Percentiles rank a stretch among this genome's conserved stretches.
These are phyloP conservation scores for Candida orba DNA, from an alignment of 805 yeast species.

Conservation along the genomic window DNA sequence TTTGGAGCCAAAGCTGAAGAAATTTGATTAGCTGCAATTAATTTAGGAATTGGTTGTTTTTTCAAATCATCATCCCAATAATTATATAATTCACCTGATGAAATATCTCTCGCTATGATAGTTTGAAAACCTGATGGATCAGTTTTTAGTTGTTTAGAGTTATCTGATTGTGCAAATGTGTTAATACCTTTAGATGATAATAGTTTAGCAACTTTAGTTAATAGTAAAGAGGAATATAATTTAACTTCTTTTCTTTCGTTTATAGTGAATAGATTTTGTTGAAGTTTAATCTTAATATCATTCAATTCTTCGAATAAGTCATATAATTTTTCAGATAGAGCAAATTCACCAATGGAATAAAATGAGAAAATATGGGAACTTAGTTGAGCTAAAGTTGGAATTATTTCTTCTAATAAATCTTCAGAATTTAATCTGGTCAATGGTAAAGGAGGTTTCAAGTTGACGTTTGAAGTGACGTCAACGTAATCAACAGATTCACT, in stretches of 20 bases:
- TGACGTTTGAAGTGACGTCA: constrained; percentile 20
- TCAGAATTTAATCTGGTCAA: constrained; percentile 36
- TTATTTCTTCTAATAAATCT: constrained; percentile 47
- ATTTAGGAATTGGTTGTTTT: constrained; percentile 41
- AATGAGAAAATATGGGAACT: constrained; percentile 60
- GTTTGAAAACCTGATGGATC: constrained; percentile 64
- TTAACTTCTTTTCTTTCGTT: constrained; percentile 42
- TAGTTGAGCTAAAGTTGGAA: constrained; percentile 48
- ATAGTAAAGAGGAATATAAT: constrained; percentile 43
- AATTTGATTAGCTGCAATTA: constrained; percentile 60
- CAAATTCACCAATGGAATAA: constrained; percentile 64
- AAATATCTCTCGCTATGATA: constrained; percentile 54
- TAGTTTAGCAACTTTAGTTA: constrained; percentile 55
- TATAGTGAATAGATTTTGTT: constrained; percentile 44
- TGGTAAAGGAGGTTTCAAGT: constrained; percentile 50
- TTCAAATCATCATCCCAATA: constrained; percentile 20
- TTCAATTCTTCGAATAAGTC: constrained; percentile 50
- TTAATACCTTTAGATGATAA: constrained; percentile 39
- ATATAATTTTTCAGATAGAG: constrained; percentile 50
- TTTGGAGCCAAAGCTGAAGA: constrained; percentile 66
- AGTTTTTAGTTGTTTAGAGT: constrained; percentile 22
- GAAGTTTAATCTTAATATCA: constrained; percentile 47
- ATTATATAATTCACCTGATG: constrained; percentile 49
- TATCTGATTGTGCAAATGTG: constrained; percentile 20
- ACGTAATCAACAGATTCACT: constrained; percentile 21